phyloP scores from a whole-genome alignment of 352 stramenopile species.

The Phytophthora pluvialis region DNA sequence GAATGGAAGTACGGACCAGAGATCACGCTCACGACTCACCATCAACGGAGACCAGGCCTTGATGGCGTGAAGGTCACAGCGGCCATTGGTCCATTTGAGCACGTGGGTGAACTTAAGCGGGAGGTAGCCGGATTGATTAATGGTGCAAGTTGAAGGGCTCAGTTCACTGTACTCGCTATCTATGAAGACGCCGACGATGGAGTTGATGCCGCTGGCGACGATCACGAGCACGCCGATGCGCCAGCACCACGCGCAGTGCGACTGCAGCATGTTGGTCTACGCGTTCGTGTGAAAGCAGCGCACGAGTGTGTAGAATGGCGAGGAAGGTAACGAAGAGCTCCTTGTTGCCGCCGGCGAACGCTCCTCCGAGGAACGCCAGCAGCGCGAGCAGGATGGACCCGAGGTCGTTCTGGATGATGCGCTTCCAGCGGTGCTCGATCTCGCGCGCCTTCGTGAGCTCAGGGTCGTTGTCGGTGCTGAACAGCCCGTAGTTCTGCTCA shows the following conservation, averaged over 20 bases:
- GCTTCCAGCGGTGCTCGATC: constrained; percentile 52
- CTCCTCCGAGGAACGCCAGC: constrained; percentile 36
- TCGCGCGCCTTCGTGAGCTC: constrained; percentile 35
- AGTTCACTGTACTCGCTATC: neutral
- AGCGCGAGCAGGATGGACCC: constrained; percentile 54
- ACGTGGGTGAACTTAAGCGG: constrained; percentile 23
- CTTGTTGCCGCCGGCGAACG: constrained; percentile 42
- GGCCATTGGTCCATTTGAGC: constrained; percentile 22
- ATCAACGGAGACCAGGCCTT: constrained; percentile 17
- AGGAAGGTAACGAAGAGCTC: constrained; percentile 31
- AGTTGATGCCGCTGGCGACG: constrained; percentile 42
- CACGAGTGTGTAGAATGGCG: constrained; percentile 43
- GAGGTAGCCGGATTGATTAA: constrained; percentile 14
- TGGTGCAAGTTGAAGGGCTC: too few species aligned
- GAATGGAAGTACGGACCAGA: neutral
- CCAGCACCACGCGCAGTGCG: constrained; percentile 59
- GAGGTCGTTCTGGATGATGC: constrained; percentile 57
- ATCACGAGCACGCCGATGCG: constrained; percentile 52
- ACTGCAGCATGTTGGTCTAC: constrained; percentile 60
- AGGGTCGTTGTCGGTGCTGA: constrained; percentile 27
- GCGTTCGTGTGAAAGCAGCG: constrained; percentile 57
- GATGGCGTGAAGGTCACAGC: constrained; percentile 34
- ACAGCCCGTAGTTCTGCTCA: constrained; percentile 45
- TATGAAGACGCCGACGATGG: constrained; percentile 46
- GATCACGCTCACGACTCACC: constrained; percentile 10